These are phyloP conservation scores for Fonsecaea pugnacius DNA, from an alignment of 2,329 filamentous ascomycete species.

Conservation along the genomic window DNA sequence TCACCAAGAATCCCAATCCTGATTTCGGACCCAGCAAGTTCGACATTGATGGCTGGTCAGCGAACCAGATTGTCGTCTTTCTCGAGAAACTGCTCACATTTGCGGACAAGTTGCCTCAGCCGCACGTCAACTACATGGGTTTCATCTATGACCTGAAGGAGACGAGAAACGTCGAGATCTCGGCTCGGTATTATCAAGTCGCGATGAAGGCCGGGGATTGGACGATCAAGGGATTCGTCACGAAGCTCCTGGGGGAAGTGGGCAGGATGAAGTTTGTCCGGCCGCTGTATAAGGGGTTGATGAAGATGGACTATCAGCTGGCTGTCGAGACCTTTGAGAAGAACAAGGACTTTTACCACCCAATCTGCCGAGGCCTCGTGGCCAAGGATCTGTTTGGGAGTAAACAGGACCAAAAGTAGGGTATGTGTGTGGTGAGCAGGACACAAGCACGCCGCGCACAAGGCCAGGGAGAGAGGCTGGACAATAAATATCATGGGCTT, in stretches of 20 bases:
- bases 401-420: constrained; percentile 20
- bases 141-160: constrained; percentile 71
- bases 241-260: constrained; percentile 76
- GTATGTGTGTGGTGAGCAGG: neutral
- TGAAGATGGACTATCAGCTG: constrained; percentile 72
- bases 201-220: constrained; percentile 75
- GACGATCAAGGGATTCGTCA: constrained; percentile 70
- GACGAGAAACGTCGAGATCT: constrained; percentile 86
- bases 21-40: constrained; percentile 64
- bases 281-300: constrained; percentile 74
- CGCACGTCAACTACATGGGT: constrained; percentile 73
- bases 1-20: constrained; percentile 39
- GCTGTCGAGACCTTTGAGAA: constrained; percentile 83
- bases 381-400: constrained; percentile 75
- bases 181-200: constrained; percentile 77
- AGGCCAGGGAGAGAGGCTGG: too few relatives aligned
- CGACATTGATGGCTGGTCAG: constrained; percentile 75
- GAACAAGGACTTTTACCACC: constrained; percentile 92
- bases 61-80: constrained; percentile 91
- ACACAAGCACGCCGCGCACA: too few relatives aligned
- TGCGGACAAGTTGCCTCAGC: constrained; percentile 63
- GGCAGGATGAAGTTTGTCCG: constrained; percentile 98
- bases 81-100: constrained; percentile 77
- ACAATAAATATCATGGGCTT: neutral
- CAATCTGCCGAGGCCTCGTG: constrained; percentile 83